phyloP scores from a whole-genome alignment of 306 rosid species.

The Albizia julibrissin region DNA sequence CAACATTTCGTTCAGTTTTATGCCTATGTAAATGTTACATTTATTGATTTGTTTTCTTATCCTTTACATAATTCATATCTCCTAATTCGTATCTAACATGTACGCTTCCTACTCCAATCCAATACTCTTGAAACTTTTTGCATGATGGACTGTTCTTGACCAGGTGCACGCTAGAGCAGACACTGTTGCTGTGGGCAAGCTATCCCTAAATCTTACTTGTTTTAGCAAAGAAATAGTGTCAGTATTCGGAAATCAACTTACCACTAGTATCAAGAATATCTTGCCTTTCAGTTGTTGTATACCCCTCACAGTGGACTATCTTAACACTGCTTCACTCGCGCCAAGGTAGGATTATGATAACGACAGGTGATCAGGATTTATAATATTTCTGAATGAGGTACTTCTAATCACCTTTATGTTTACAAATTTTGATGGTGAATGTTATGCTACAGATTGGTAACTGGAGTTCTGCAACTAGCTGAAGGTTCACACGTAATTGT shows the following conservation, averaged over 20 bases:
- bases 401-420: conserved; percentile 2
- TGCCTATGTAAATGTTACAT: not conserved
- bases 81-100: not conserved
- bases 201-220: conserved; percentile 75
- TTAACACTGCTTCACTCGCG: conserved; percentile 69
- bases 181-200: conserved; percentile 74
- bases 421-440: conserved; percentile 21
- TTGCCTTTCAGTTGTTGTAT: conserved; percentile 70
- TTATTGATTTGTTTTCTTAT: conserved; percentile 6
- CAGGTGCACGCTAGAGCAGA: conserved; percentile 79
- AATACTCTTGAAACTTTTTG: conserved; percentile 14
- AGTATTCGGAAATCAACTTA: conserved; percentile 56
- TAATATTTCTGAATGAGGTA: not conserved
- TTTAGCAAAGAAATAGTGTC: conserved; percentile 69
- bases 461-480: conserved; percentile 84
- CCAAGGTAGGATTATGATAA: conserved; percentile 82
- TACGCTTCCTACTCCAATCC: not conserved
- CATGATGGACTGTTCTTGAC: conserved; percentile 20
- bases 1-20: conserved; percentile 1
- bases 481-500: conserved; percentile 86
- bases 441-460: conserved; percentile 58
- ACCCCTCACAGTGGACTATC: conserved; percentile 72
- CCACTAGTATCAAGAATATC: conserved; percentile 52
- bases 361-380: conserved; percentile 53
- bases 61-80: not conserved